Percentiles rank a stretch among this genome's conserved stretches.
phyloP scores from a whole-genome alignment of 768 basidiomycete genomes.

The Mycena maculata region DNA sequence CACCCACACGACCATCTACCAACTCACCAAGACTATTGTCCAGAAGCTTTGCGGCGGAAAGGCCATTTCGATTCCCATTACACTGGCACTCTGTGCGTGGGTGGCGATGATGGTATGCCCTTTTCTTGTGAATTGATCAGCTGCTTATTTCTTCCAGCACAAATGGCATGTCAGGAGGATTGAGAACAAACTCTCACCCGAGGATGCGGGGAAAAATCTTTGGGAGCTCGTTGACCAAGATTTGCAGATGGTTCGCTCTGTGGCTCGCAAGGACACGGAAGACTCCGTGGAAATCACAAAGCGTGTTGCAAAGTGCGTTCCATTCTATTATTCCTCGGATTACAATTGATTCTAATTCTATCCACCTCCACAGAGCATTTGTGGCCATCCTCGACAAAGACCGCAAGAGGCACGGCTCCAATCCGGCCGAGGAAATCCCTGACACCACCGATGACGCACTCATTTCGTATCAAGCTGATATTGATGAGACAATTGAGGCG shows the following conservation, averaged over 20 bases:
- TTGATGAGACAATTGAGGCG: neutral
- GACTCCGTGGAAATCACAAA: constrained; percentile 10
- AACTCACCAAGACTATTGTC: constrained; percentile 13
- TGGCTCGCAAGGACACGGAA: constrained; percentile 2
- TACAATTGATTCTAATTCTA: neutral
- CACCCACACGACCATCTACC: constrained; percentile 3
- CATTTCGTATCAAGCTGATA: constrained; percentile 10
- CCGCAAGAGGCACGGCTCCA: neutral
- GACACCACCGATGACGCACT: neutral
- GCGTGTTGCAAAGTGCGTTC: constrained; percentile 4
- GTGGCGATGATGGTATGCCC: constrained; percentile 4
- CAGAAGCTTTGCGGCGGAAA: constrained; percentile 16
- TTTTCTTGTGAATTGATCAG: neutral
- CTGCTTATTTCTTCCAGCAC: neutral
- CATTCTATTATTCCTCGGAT: neutral
- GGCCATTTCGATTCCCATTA: constrained; percentile 8
- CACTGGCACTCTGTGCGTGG: constrained; percentile 1
- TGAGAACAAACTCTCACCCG: neutral
- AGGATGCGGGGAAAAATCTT: neutral
- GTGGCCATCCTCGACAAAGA: neutral
- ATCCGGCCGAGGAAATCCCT: constrained; percentile 4
- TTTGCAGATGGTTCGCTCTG: neutral
- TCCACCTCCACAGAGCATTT: neutral
- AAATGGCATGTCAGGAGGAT: constrained; percentile 9
- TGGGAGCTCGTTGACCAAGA: constrained; percentile 10